Base-by-base conservation (phyloP, 202 grass and related monocot species). In the Setaria italica region DNA sequence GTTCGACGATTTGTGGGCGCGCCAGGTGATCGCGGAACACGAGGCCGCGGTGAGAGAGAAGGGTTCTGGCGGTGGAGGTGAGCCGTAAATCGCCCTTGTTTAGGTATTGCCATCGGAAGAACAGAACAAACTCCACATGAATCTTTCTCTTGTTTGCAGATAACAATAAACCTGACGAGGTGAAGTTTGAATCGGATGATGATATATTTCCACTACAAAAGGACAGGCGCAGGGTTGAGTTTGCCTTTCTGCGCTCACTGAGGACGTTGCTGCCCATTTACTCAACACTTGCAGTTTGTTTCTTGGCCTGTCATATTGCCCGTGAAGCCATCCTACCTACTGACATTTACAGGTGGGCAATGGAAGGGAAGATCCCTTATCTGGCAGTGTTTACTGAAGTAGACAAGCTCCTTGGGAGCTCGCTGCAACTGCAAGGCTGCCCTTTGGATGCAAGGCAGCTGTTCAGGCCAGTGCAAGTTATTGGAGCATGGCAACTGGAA, bases 401-500 rank as follows among this genome's bases (percentile, higher is more conserved):
- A 67, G 87, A 94, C 74, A 89, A 32, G 56, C 83, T 87, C 34
- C 91, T 97, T 74, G 89, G 92, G 37, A 84, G 25, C 49, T 62
- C 85, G 62, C 11, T 78, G 65, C 87, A 63, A 72, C 54, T 74
- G 59, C 87, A 74, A 68, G 74, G 80, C 42, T 95, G 73, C 51
- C 89, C 93, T 57, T 85, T 95, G 77, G 85, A 76, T 85, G 81
- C 85, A 49, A 85, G 95, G 54, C 82, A 88, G 77, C 64, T 98
- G 62, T 98, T 98, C 78, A 91, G 89, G 82, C 95, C 93, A 5
- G 69, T 90, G 72, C 77, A 84, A 59, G 79, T 93, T 80, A 85
- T 98, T 67, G 89, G 91, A 85, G 62, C 86, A 72, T 98, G 93
- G 93, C 93, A 98, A 72, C 75, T 98, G 80, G 95, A 98, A 90